Evolutionary conservation across 139 green algal genomes (phyloP), one percentile per base, ranked within the genome.

Genomic region (Picochlorum sp.): DNA sequence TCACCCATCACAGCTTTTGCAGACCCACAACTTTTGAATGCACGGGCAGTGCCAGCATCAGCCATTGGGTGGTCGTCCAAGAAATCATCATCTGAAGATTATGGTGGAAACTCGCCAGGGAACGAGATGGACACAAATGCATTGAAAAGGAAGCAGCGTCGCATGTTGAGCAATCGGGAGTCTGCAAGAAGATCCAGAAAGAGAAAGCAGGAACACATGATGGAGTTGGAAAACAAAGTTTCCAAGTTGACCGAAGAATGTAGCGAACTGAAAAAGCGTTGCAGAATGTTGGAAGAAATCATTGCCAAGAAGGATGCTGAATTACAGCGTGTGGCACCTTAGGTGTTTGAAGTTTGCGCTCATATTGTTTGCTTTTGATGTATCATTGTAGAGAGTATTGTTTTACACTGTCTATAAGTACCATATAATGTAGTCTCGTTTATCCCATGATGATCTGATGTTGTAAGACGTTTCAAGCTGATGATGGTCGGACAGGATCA

Each of bases 161-260:
- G 89, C 61, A 95, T 96, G 89, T 59, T 95, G 51, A 88, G 77
- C 41, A 96, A 96, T 61, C 76, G 89, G 3, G 89, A 96, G 75
- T 92, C 83, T 41, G 89, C 89, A 6, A 69, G 89, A 28, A 76
- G 89, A 9, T 94, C 85, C 1, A 64, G 89, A 2, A 76, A 78
- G 54, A 71, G 89, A 18, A 94, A 94, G 71, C 89, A 96, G 79
- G 87, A 92, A 68, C 89, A 96, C 64, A 60, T 96, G 8, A 49
- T 47, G n/a, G 78, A 59, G 31, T 61, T 96, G 28, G 87, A 96
- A 62, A 60, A 73, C 4, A 55, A 91, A 80, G 60, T 90, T 41
- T 41, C 61, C 18, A 18, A 34, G 54, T 51, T 65, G 20, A 54
- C 18, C 6, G 47, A 54, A 26, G 47, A 54, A 20, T 54, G n/a